These are phyloP conservation scores for Ophiostoma novo-ulmi DNA, from an alignment of 2,329 filamentous ascomycete genomes.

Conservation along the genomic window DNA sequence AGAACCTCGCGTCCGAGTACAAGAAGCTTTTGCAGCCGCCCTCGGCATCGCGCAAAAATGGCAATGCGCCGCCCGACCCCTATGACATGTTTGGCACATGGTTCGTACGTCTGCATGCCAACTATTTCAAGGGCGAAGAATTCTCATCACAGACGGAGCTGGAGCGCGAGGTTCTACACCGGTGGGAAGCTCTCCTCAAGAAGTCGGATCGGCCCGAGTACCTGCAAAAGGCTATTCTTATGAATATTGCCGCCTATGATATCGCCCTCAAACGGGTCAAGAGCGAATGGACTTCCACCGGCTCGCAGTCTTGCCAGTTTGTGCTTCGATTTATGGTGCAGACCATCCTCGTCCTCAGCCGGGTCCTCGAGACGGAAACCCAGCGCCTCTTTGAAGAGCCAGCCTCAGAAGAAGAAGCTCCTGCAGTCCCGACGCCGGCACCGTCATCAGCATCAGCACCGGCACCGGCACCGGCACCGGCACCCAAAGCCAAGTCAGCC, in stretches of 20 bases:
- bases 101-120: conserved; percentile 82
- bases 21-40: conserved; percentile 44
- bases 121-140: conserved; percentile 71
- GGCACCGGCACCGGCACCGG: too few species aligned
- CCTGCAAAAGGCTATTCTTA: conserved; percentile 72
- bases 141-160: conserved; percentile 74
- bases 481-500: not conserved
- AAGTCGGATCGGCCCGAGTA: conserved; percentile 58
- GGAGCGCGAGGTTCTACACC: conserved; percentile 77
- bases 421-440: not conserved
- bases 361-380: conserved; percentile 46
- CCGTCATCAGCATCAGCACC: not conserved
- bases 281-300: conserved; percentile 45
- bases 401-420: not conserved
- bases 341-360: conserved; percentile 67
- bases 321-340: conserved; percentile 73
- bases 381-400: conserved; percentile 21
- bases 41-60: conserved; percentile 20
- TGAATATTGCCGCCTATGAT: conserved; percentile 81
- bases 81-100: conserved; percentile 66
- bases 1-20: conserved; percentile 78
- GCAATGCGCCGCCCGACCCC: conserved; percentile 44
- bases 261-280: conserved; percentile 56
- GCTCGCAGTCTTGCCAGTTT: conserved; percentile 53
- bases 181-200: conserved; percentile 68